Evolutionary conservation across 2,329 filamentous ascomycete genomes (phyloP).

Genomic region (Amauroascus verrucosus): DNA sequence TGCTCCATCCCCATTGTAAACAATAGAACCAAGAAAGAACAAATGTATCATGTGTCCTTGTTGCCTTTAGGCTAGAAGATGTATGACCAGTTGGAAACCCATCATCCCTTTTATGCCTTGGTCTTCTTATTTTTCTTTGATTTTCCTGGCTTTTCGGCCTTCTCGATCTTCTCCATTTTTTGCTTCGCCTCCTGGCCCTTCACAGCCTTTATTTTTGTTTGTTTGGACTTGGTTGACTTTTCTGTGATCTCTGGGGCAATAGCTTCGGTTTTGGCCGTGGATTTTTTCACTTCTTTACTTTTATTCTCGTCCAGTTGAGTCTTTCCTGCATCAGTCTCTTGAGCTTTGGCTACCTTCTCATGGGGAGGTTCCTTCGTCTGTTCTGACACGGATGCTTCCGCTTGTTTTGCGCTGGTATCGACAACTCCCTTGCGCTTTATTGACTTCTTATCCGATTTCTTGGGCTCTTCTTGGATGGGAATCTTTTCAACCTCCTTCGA

Average conservation of each 20-base stretch:
- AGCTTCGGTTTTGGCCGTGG: neutral
- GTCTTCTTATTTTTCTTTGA: slow-evolving; percentile 26
- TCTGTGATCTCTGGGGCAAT: neutral
- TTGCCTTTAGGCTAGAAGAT: too few relatives aligned
- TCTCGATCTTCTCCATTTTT: neutral
- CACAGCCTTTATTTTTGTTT: neutral
- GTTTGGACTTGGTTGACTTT: neutral
- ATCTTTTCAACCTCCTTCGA: slow-evolving; percentile 20
- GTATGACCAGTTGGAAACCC: neutral
- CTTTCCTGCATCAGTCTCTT: neutral
- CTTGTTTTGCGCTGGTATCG: neutral
- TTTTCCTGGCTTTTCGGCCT: neutral
- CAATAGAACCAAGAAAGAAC: too few relatives aligned
- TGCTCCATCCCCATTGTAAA: too few relatives aligned
- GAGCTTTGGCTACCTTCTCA: neutral
- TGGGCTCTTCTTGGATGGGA: slow-evolving; percentile 18
- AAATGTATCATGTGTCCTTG: too few relatives aligned
- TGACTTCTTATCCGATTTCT: slow-evolving; percentile 18
- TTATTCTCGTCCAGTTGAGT: neutral
- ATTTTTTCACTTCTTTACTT: slow-evolving; percentile 6
- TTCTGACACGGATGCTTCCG: slow-evolving; percentile 13
- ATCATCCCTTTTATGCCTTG: slow-evolving; percentile 21
- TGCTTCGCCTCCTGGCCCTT: slow-evolving; percentile 3
- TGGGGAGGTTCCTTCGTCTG: slow-evolving; percentile 5
- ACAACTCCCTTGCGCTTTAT: slow-evolving; percentile 21